A percentile compares a stretch with the other conserved stretches of the same genome.
Conservation (phyloP, 345 rosid genomes). For the Passiflora organensis region DNA sequence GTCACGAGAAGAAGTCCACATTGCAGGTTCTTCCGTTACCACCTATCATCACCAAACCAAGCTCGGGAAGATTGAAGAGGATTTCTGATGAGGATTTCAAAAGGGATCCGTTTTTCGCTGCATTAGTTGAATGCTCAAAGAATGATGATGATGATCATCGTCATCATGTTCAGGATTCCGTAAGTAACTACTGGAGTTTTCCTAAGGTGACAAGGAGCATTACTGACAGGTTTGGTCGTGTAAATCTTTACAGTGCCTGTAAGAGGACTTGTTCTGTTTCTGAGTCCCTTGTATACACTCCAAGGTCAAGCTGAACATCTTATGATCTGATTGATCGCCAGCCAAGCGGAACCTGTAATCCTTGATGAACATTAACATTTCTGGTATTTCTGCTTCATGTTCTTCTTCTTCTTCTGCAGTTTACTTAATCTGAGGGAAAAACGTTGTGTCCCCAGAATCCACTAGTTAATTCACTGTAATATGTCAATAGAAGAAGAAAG, state of each 20-base stretch:
- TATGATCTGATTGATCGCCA: conserved; percentile 34
- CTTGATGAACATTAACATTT: not conserved
- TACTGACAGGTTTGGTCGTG: conserved; percentile 47
- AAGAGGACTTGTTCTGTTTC: conserved; percentile 58
- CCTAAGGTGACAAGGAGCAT: conserved; percentile 32
- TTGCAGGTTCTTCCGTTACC: conserved; percentile 53
- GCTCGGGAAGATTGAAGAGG: conserved; percentile 27
- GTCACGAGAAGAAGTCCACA: conserved; percentile 20
- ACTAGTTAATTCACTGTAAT: conserved; percentile 1
- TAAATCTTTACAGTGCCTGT: conserved; percentile 60
- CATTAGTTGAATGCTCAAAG: conserved; percentile 72
- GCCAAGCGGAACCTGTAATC: conserved; percentile 12
- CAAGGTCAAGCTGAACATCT: conserved; percentile 38
- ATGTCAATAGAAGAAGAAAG: conserved; percentile 6
- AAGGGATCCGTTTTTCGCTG: conserved; percentile 70
- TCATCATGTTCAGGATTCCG: conserved; percentile 1
- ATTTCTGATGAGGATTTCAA: conserved; percentile 7
- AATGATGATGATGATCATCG: conserved; percentile 17
- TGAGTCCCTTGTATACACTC: conserved; percentile 63
- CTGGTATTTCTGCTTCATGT: not conserved
- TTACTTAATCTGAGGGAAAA: not conserved
- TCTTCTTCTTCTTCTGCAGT: not conserved
- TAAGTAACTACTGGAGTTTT: conserved; percentile 12
- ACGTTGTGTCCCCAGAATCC: not conserved
- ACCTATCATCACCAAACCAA: conserved; percentile 26